Conservation (phyloP, 441 rosid genomes). For the Metrosideros polymorpha region DNA sequence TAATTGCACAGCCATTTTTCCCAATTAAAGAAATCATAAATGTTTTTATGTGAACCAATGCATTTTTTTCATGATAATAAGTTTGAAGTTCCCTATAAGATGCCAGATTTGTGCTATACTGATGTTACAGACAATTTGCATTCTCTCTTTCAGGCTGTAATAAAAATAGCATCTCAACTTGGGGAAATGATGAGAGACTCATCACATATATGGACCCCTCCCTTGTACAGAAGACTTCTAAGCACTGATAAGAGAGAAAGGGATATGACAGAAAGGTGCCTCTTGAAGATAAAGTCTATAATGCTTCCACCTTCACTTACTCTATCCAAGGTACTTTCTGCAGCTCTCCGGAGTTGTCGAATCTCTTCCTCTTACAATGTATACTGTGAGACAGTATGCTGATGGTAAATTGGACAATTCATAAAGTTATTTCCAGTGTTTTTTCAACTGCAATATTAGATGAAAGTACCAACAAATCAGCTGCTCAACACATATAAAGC, state of each 20-base stretch:
- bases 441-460: not conserved
- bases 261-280: constrained; percentile 43
- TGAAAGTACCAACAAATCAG: not conserved
- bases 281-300: constrained; percentile 27
- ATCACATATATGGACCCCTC: constrained; percentile 43
- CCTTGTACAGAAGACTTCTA: constrained; percentile 43
- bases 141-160: constrained; percentile 23
- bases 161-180: constrained; percentile 29
- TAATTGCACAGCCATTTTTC: not conserved
- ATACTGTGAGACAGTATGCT: not conserved
- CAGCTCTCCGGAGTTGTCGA: not conserved
- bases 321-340: constrained; percentile 33
- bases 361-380: not conserved
- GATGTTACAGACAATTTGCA: not conserved
- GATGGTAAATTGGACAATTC: not conserved
- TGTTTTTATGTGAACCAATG: not conserved
- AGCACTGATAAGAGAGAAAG: constrained; percentile 47
- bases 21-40: not conserved
- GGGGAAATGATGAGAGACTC: constrained; percentile 33
- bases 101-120: not conserved
- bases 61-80: not conserved
- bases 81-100: not conserved
- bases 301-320: constrained; percentile 33
- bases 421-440: not conserved
- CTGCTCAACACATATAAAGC: not conserved